Evolutionary conservation across 805 yeast genomes (phyloP), one percentile per base, ranked within the genome.

Genomic region (Kodamaea kakaduensis): DNA sequence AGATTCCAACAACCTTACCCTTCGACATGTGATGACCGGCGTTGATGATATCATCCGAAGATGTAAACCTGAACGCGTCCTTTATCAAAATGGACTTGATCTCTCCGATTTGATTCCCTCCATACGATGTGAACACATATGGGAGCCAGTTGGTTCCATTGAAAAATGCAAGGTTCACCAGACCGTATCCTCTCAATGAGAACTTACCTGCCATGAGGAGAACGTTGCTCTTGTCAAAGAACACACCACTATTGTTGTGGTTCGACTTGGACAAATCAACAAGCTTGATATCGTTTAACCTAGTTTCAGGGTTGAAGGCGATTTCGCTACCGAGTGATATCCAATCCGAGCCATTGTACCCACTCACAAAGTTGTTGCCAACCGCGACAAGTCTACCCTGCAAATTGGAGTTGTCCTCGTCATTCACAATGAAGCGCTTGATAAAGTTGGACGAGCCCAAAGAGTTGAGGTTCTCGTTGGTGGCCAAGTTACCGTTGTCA

Each of bases 61-160:
- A 66, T 31, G 53, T 61, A 35, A 56, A 57, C 32, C 59, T 49
- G 38, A 45, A 62, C 5, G 52, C 39, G 36, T 67, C 71, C 33
- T 63, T 52, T 6, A 63, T 48, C 31, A 66, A 51, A 16, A 67
- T 40, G 3, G 65, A 43, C 28, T 54, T 48, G 9, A 67, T 45
- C 0, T 38, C 32, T 4, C 73, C 73, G 4, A 59, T 27, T 20
- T 44, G 31, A 18, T 41, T 43, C 7, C 40, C 29, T 1, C 30
- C 26, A 2, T 41, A 40, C 7, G 47, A 32, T 1, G 83, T 59
- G 41, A 73, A 72, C 2, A 77, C 51, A 39, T 69, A 75, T 9
- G 95, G 95, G 19, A 60, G 49, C 95, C 95, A 87, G 6, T 46
- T 32, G 0, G 61, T 44, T 1, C 94, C 88, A 50, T 85, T 77